These are phyloP conservation scores for Citrullus mucosospermus DNA, from an alignment of 306 rosid genomes.

Conservation along the genomic window DNA sequence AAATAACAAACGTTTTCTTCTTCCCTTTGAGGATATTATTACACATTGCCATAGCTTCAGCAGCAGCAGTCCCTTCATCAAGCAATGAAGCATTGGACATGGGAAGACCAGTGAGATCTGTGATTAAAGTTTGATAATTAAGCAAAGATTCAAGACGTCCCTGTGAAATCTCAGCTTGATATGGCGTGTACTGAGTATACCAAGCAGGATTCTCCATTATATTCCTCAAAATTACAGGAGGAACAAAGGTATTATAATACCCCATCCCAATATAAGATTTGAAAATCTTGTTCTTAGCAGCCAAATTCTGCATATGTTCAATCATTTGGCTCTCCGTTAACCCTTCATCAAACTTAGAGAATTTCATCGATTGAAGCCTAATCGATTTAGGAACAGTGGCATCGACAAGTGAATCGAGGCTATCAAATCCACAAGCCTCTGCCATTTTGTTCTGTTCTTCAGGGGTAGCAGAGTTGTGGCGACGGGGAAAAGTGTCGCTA, in stretches of 20 bases:
- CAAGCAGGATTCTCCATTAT: conserved; percentile 97
- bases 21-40: conserved; percentile 74
- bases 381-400: conserved; percentile 94
- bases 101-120: conserved; percentile 91
- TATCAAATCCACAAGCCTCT: conserved; percentile 35
- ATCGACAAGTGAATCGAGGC: conserved; percentile 60
- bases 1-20: conserved; percentile 83
- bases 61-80: conserved; percentile 98
- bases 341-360: conserved; percentile 72
- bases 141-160: conserved; percentile 89
- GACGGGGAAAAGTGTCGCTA: conserved; percentile 84
- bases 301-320: conserved; percentile 70
- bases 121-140: conserved; percentile 72
- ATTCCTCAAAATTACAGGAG: conserved; percentile 91
- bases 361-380: conserved; percentile 50
- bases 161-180: conserved; percentile 97
- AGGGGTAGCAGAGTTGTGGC: conserved; percentile 93
- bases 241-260: conserved; percentile 80
- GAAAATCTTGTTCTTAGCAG: conserved; percentile 66
- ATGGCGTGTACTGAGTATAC: conserved; percentile 98
- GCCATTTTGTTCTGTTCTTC: conserved; percentile 84
- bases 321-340: conserved; percentile 84
- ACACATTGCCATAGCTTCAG: conserved; percentile 99
- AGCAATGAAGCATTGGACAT: conserved; percentile 98
- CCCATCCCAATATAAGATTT: conserved; percentile 92